These are phyloP conservation scores for Ceratobasidium sp. DNA, from an alignment of 1,284 basidiomycete species.

Conservation along the genomic window DNA sequence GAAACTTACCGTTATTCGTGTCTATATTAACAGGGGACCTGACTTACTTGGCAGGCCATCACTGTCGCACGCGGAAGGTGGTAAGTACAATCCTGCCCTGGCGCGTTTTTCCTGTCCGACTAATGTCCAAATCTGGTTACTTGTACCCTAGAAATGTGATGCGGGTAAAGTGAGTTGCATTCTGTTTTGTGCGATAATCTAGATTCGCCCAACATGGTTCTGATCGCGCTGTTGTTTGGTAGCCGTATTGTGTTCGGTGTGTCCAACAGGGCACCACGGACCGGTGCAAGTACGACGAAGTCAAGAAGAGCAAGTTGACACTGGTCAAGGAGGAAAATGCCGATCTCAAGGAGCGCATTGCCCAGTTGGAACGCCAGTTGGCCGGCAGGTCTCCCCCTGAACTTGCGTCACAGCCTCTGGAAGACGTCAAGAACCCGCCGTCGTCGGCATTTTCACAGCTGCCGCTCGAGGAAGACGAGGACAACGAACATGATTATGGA, in stretches of 20 bases:
- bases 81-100: slow-evolving; percentile 1
- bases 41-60: slow-evolving; percentile 21
- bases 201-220: background rate
- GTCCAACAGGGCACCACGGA: slow-evolving; percentile 13
- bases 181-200: background rate
- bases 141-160: slow-evolving; percentile 25
- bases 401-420: background rate
- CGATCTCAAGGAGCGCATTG: slow-evolving; percentile 13
- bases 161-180: slow-evolving; percentile 13
- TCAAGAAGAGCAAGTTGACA: slow-evolving; percentile 26
- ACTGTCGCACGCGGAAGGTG: slow-evolving; percentile 29
- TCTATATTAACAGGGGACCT: background rate
- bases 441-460: background rate
- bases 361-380: slow-evolving; percentile 9
- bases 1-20: background rate
- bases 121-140: background rate
- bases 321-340: slow-evolving; percentile 32
- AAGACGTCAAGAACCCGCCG: slow-evolving; percentile 7
- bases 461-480: background rate
- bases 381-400: background rate
- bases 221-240: background rate
- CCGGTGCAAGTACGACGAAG: slow-evolving; percentile 20
- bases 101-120: slow-evolving; percentile 4
- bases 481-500: background rate
- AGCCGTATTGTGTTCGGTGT: slow-evolving; percentile 25